Base-by-base conservation (phyloP, 2,329 filamentous ascomycete species). In the Pyricularia grisea region DNA sequence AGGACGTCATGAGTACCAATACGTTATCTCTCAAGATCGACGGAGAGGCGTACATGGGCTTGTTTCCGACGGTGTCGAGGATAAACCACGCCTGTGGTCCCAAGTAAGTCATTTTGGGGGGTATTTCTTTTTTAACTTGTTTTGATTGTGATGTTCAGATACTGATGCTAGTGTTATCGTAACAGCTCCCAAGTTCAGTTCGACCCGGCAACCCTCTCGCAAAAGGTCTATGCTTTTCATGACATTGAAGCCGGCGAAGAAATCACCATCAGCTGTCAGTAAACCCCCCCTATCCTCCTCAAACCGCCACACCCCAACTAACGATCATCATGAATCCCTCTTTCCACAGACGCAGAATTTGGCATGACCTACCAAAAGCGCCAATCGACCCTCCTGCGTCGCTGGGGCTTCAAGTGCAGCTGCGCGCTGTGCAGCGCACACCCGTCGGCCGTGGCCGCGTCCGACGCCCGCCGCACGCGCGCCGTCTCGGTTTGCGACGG, bases 1-100 rank as follows among this genome's bases (percentile, higher is more conserved):
- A 81, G 72, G 77, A 79, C 61, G 69, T 79, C 9, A 69, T 81
- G 70, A 72, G 77, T 64, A 79, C 77, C 1, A 80, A 80, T 69
- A 73, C 75, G 2, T 79, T 79, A 70, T 74, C 72, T 25, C 74
- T 74, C 31, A 68, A 69, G n/a, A 58, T 78, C 11, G 74, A 71
- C 2, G 68, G 70, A 9, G 68, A 69, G 68, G 36, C 66, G 50
- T 73, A 69, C 33, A 73, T 74, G 72, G 73, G 61, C 17, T 63
- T 74, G 68, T 74, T 74, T 70, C 69, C 70, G 4, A 69, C 72
- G 11, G 20, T 74, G 23, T 71, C 73, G 73, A 73, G 73, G 50
- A 68, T 77, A 28, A 77, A 77, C 66, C 75, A 77, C 60, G 74
- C 72, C 65, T 77, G 75, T 66, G 68, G 67, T 27, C 74, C 75